Evolutionary conservation across 2,329 filamentous ascomycete genomes (phyloP).

Genomic region (Capronia americana): DNA sequence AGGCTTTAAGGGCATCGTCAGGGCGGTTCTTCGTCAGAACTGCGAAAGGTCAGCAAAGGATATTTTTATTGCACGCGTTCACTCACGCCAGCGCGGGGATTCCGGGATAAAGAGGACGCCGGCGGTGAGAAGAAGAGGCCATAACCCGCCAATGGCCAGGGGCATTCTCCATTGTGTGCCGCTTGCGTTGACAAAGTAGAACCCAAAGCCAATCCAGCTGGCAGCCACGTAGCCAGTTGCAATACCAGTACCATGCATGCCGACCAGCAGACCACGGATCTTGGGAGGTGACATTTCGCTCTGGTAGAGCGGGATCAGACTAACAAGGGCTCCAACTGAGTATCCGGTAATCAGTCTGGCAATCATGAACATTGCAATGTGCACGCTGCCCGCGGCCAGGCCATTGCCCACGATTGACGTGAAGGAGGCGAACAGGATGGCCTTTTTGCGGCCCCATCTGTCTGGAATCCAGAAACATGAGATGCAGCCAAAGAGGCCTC

Average conservation of each 20-base stretch:
- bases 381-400: conserved; percentile 10
- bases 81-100: conserved; percentile 39
- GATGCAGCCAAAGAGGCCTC: conserved; percentile 42
- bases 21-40: too few species aligned
- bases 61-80: neutral
- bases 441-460: conserved; percentile 11
- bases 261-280: conserved; percentile 28
- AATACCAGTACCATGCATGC: conserved; percentile 19
- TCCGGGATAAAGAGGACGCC: conserved; percentile 47
- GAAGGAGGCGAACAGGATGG: conserved; percentile 10
- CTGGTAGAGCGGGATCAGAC: conserved; percentile 24
- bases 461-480: conserved; percentile 43
- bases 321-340: conserved; percentile 12
- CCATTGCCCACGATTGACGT: neutral
- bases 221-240: conserved; percentile 21
- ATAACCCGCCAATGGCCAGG: conserved; percentile 19
- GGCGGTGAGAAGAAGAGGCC: conserved; percentile 43
- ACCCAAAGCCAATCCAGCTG: conserved; percentile 27
- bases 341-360: conserved; percentile 23
- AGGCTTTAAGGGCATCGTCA: too few species aligned
- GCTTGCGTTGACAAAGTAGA: conserved; percentile 19
- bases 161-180: conserved; percentile 26
- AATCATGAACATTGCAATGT: conserved; percentile 26
- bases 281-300: conserved; percentile 29
- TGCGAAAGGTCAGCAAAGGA: too few species aligned